Base-by-base conservation (phyloP, 257 asterid species). In the Capsicum pubescens region DNA sequence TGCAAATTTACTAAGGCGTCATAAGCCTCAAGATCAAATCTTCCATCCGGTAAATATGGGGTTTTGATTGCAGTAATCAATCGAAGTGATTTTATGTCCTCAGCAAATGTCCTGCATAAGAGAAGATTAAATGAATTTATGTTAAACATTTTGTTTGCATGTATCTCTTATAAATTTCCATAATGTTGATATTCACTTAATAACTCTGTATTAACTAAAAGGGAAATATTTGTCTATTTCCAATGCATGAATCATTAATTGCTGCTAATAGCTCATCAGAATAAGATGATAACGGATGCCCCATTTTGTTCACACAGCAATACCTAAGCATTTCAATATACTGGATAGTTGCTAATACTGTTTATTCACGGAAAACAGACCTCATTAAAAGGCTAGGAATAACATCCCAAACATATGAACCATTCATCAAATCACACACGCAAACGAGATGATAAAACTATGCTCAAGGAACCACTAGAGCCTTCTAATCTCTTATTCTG, bases 21-120 rank as follows among this genome's bases (percentile, higher is more conserved):
- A 69, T 92, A 95, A 77, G 98, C 98, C 89, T 91, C 98, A 32
- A 95, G 90, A 88, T 95, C 98, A 50, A 95, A 95, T 84, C 98
- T 89, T 50, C 98, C 98, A 86, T 93, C 98, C 0, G 98, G 97
- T 63, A 95, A 84, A 85, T 95, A 95, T 63, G 98, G 97, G 79
- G 98, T 95, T 83, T 95, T 95, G 52, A 95, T 87, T 83, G 98
- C 97, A 5, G 97, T 95, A 57, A 95, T 91, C 83, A 95, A 83
- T 82, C 98, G 87, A 74, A 95, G 93, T 0, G 95, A 80, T 89
- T 92, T 93, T 84, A 95, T 91, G 79, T 91, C 97, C 79, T 92
- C 95, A 3, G 93, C 93, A 81, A 84, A 92, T 44, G 97, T 92
- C 93, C 97, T 92, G 95, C 88, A 87, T 63, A 84, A 69, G 67